phyloP scores from a whole-genome alignment of 805 yeast species.

The Kluyveromyces aestuarii region DNA sequence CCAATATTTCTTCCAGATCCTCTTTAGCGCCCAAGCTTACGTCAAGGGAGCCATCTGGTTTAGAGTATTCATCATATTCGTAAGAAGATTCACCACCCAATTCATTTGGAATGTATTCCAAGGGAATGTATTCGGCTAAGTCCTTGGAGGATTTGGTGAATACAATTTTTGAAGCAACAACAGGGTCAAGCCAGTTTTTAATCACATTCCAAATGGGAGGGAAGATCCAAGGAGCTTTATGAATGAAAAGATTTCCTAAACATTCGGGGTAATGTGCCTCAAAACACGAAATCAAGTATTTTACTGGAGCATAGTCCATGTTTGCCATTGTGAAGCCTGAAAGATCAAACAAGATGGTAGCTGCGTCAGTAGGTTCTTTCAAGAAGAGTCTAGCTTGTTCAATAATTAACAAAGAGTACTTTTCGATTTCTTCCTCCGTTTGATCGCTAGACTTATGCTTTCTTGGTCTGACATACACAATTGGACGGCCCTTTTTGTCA shows the following conservation, averaged over 20 bases:
- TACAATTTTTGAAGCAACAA: slow-evolving; percentile 81
- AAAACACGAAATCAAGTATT: slow-evolving; percentile 78
- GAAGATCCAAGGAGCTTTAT: slow-evolving; percentile 96
- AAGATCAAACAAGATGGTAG: slow-evolving; percentile 78
- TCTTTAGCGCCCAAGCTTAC: slow-evolving; percentile 36
- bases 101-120: slow-evolving; percentile 51
- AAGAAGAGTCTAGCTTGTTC: slow-evolving; percentile 76
- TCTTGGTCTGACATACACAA: slow-evolving; percentile 73
- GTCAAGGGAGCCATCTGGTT: slow-evolving; percentile 55
- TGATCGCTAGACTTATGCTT: slow-evolving; percentile 64
- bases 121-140: slow-evolving; percentile 50
- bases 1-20: slow-evolving; percentile 35
- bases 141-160: slow-evolving; percentile 71
- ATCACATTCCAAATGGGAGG: slow-evolving; percentile 90
- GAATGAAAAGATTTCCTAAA: slow-evolving; percentile 73
- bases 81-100: slow-evolving; percentile 66
- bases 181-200: slow-evolving; percentile 93
- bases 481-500: slow-evolving; percentile 68
- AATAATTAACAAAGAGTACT: slow-evolving; percentile 65
- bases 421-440: slow-evolving; percentile 60
- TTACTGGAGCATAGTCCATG: slow-evolving; percentile 89
- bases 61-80: slow-evolving; percentile 46
- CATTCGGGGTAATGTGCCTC: slow-evolving; percentile 97
- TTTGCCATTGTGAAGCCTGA: slow-evolving; percentile 80
- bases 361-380: slow-evolving; percentile 68